phyloP scores from a whole-genome alignment of 495 filamentous ascomycete species.

The Sphaerosporella brunnea region DNA sequence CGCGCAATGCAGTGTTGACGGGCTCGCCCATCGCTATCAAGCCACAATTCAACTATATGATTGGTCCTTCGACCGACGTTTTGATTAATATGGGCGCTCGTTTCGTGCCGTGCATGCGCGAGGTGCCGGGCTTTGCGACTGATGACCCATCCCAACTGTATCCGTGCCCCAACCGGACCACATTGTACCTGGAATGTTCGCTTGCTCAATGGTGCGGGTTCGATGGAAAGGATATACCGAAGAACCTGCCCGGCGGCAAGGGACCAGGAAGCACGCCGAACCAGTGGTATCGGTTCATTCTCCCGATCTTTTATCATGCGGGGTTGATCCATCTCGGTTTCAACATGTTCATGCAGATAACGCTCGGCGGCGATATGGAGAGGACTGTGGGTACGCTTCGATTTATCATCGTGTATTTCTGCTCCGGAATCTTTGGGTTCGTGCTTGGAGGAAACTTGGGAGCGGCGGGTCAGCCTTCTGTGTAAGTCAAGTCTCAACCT shows the following conservation, averaged over 20 bases:
- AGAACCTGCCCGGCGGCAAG: conserved; percentile 15
- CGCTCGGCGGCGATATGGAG: conserved; percentile 81
- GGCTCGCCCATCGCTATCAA: conserved; percentile 67
- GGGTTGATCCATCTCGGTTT: conserved; percentile 88
- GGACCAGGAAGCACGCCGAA: conserved; percentile 49
- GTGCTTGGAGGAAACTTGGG: conserved; percentile 90
- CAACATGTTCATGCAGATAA: conserved; percentile 80
- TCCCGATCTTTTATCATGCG: conserved; percentile 86
- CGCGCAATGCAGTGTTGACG: conserved; percentile 50
- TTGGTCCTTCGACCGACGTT: conserved; percentile 75
- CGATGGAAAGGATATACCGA: conserved; percentile 29
- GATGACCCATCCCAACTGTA: conserved; percentile 33
- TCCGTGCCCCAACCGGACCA: conserved; percentile 55
- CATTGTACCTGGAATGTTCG: conserved; percentile 35
- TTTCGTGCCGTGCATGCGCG: conserved; percentile 89
- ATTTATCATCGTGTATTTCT: conserved; percentile 75
- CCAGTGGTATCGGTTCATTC: conserved; percentile 93
- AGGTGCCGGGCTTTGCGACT: conserved; percentile 46
- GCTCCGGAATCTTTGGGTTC: conserved; percentile 87
- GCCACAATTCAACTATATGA: conserved; percentile 86
- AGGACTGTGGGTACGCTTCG: conserved; percentile 65
- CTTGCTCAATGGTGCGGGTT: conserved; percentile 73
- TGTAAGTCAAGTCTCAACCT: conserved; percentile 21
- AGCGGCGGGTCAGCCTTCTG: conserved; percentile 56
- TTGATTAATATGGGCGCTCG: conserved; percentile 94